Evolutionary conservation across 2,329 filamentous ascomycete species (phyloP).

Genomic region (Penicillium sp.): DNA sequence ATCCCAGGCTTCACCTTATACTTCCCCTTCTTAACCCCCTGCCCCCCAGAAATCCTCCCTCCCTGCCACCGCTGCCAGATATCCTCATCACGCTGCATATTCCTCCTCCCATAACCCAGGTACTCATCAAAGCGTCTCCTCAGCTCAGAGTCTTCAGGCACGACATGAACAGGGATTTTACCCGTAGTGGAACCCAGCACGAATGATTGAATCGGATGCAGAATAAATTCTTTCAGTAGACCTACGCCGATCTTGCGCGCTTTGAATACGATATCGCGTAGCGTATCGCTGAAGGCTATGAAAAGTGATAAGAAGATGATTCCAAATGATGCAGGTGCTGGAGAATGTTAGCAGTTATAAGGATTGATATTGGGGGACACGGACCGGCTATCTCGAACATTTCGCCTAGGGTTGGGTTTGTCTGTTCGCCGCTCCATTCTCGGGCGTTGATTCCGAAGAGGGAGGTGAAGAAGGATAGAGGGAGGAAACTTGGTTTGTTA

Average conservation of each 20-base stretch:
- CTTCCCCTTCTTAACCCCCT: conserved; percentile 9
- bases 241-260: conserved; percentile 24
- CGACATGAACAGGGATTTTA: conserved; percentile 4
- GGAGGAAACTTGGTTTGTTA: conserved; percentile 49
- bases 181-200: conserved; percentile 12
- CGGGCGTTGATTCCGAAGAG: conserved; percentile 64
- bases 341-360: background rate
- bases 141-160: conserved; percentile 21
- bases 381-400: conserved; percentile 33
- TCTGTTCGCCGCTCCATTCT: conserved; percentile 55
- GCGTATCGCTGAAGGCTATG: conserved; percentile 51
- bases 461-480: conserved; percentile 63
- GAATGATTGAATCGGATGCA: conserved; percentile 16
- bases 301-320: conserved; percentile 55
- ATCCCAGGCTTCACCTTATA: background rate
- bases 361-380: background rate
- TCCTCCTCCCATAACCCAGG: conserved; percentile 20
- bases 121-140: conserved; percentile 28
- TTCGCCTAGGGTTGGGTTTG: conserved; percentile 35
- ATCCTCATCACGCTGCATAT: conserved; percentile 28
- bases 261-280: conserved; percentile 27
- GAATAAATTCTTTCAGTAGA: conserved; percentile 23
- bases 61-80: conserved; percentile 31
- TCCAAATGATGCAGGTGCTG: conserved; percentile 47
- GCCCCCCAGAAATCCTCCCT: conserved; percentile 6